Evolutionary conservation across 768 basidiomycete genomes (phyloP).

Genomic region (Pleurotus eryngii): DNA sequence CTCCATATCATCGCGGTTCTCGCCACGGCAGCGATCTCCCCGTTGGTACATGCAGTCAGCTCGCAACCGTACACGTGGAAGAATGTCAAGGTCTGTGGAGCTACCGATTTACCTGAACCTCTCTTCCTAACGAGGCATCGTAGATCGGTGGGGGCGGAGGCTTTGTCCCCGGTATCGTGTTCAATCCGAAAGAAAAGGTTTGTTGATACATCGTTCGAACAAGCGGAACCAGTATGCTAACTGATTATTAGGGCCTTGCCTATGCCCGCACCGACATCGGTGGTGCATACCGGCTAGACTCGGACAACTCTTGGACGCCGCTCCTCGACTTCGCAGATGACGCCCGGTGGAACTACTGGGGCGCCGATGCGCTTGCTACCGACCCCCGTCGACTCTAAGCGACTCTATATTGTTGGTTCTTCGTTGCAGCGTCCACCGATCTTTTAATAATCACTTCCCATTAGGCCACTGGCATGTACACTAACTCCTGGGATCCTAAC

Average conservation of each 20-base stretch:
- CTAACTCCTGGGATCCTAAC: slow-evolving; percentile 60
- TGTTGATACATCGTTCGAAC: neutral
- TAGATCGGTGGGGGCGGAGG: slow-evolving; percentile 41
- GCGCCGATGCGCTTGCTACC: slow-evolving; percentile 58
- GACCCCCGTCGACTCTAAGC: slow-evolving; percentile 56
- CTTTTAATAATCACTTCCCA: neutral
- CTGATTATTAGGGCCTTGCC: slow-evolving; percentile 42
- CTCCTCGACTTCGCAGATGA: slow-evolving; percentile 52
- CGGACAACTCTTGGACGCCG: slow-evolving; percentile 61
- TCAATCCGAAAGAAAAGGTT: slow-evolving; percentile 53
- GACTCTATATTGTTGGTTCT: slow-evolving; percentile 45
- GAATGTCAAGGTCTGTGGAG: slow-evolving; percentile 46
- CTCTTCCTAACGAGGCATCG: slow-evolving; percentile 6
- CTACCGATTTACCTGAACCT: neutral
- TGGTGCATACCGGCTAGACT: slow-evolving; percentile 59
- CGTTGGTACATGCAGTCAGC: slow-evolving; percentile 35
- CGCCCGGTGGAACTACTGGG: slow-evolving; percentile 57
- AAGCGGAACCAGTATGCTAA: neutral
- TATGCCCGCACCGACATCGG: slow-evolving; percentile 71
- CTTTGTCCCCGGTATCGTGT: slow-evolving; percentile 57
- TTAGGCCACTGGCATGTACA: slow-evolving; percentile 59
- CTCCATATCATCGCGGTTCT: slow-evolving; percentile 29
- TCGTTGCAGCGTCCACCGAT: neutral
- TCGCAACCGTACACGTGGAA: slow-evolving; percentile 58
- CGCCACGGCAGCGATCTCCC: slow-evolving; percentile 19